These are phyloP conservation scores for Talaromyces sp. DNA, from an alignment of 2,329 filamentous ascomycete genomes.

Conservation along the genomic window DNA sequence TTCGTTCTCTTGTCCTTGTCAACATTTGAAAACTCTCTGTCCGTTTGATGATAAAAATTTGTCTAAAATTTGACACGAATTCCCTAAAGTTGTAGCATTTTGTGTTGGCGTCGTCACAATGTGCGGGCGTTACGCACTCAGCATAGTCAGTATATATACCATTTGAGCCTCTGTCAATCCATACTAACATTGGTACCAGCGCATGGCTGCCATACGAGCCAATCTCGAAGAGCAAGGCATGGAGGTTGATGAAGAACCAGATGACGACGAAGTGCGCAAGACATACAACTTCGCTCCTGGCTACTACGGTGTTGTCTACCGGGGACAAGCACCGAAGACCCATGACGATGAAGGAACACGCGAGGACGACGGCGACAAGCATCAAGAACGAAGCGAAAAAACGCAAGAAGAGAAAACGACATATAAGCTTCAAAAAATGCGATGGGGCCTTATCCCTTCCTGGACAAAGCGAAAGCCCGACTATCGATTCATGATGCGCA, in stretches of 20 bases:
- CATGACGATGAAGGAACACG: slow-evolving; percentile 36
- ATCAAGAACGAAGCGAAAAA: slow-evolving; percentile 14
- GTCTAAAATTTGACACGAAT: background rate
- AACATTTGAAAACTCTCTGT: background rate
- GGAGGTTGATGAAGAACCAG: slow-evolving; percentile 63
- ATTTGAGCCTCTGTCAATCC: background rate
- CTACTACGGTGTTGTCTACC: slow-evolving; percentile 77
- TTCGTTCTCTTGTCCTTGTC: background rate
- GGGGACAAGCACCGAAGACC: slow-evolving; percentile 59
- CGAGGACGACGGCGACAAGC: slow-evolving; percentile 15
- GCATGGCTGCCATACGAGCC: slow-evolving; percentile 67
- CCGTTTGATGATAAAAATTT: background rate
- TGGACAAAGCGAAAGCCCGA: slow-evolving; percentile 84
- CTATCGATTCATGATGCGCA: slow-evolving; percentile 72
- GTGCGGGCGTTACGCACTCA: slow-evolving; percentile 64
- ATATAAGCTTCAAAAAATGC: slow-evolving; percentile 88
- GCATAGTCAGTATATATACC: slow-evolving; percentile 45
- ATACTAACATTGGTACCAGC: slow-evolving; percentile 42
- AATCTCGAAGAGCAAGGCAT: slow-evolving; percentile 70
- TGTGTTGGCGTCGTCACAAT: slow-evolving; percentile 35
- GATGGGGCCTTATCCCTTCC: slow-evolving; percentile 90
- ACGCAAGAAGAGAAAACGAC: slow-evolving; percentile 35
- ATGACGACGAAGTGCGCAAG: slow-evolving; percentile 64
- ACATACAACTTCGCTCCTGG: slow-evolving; percentile 93
- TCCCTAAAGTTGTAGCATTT: background rate